Percentiles rank a stretch among this genome's conserved stretches.
Evolutionary conservation across 176 grass and related monocot species (phyloP).

Genomic region (Echinochloa phyllopogon): DNA sequence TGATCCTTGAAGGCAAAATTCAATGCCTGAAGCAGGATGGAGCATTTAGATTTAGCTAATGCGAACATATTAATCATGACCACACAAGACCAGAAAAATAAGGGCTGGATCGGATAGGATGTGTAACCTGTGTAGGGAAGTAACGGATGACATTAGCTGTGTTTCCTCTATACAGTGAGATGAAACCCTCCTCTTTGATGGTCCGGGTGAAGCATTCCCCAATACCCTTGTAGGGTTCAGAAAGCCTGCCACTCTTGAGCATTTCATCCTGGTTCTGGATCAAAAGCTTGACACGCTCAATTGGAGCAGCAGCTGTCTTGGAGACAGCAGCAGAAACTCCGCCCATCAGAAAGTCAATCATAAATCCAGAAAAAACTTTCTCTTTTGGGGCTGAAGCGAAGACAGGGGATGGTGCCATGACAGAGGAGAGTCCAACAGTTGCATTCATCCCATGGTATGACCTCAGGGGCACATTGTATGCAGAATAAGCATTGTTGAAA

Average conservation of each 20-base stretch:
- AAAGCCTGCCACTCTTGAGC: slow-evolving; percentile 61
- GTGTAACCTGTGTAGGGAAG: slow-evolving; percentile 64
- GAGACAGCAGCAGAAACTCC: slow-evolving; percentile 74
- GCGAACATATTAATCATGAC: neutral
- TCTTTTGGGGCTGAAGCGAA: slow-evolving; percentile 59
- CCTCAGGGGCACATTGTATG: slow-evolving; percentile 10
- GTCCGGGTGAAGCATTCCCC: slow-evolving; percentile 59
- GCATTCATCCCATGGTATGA: slow-evolving; percentile 35
- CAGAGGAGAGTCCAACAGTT: slow-evolving; percentile 22
- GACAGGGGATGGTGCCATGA: slow-evolving; percentile 45
- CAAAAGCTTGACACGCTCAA: slow-evolving; percentile 76
- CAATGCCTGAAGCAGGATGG: slow-evolving; percentile 50
- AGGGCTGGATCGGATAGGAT: neutral
- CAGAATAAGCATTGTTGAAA: slow-evolving; percentile 39
- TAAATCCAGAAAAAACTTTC: slow-evolving; percentile 61
- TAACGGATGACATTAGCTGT: slow-evolving; percentile 79
- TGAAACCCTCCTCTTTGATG: slow-evolving; percentile 60
- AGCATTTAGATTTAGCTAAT: neutral
- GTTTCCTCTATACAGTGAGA: slow-evolving; percentile 72
- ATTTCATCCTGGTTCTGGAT: slow-evolving; percentile 78
- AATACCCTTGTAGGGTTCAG: slow-evolving; percentile 67
- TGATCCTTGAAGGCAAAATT: slow-evolving; percentile 77
- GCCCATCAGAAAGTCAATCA: slow-evolving; percentile 70
- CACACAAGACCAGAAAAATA: neutral
- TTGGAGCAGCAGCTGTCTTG: slow-evolving; percentile 69